phyloP scores from a whole-genome alignment of 169 alveolate genomes.

The Neospora caninum region DNA sequence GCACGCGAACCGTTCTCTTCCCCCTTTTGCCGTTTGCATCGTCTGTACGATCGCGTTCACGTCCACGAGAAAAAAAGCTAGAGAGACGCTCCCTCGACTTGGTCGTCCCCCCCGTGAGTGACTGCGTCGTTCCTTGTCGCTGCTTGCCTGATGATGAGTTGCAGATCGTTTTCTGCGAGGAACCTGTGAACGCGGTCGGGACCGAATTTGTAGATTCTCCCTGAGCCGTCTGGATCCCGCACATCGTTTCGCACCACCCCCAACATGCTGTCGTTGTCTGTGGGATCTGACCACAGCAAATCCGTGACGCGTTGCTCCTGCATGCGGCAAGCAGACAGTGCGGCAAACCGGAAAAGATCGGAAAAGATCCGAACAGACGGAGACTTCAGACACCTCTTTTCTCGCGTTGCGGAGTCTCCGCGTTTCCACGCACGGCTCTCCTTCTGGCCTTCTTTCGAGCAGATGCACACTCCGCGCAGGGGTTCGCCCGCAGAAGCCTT shows the following conservation, averaged over 20 bases:
- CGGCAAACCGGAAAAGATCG: neutral
- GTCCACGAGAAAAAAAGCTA: too few relatives aligned
- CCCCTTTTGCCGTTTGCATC: too few relatives aligned
- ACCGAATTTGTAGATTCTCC: conserved; percentile 98
- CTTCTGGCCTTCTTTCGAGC: too few relatives aligned
- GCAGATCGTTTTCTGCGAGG: conserved; percentile 85
- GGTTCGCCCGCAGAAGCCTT: too few relatives aligned
- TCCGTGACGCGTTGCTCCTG: conserved; percentile 87
- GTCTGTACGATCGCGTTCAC: too few relatives aligned
- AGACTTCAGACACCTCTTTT: neutral
- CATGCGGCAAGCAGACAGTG: neutral
- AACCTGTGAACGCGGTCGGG: conserved; percentile 92
- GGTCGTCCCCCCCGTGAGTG: too few relatives aligned
- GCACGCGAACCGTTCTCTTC: neutral
- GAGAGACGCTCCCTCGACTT: too few relatives aligned
- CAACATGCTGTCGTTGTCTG: conserved; percentile 95
- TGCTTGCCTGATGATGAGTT: conserved; percentile 78
- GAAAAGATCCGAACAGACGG: neutral
- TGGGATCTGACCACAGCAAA: conserved; percentile 88
- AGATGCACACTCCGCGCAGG: too few relatives aligned
- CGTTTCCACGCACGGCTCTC: too few relatives aligned
- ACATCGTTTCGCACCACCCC: conserved; percentile 98
- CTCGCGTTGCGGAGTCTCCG: neutral
- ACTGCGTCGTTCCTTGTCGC: neutral
- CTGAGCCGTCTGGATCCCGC: conserved; percentile 99